Base-by-base conservation (phyloP, 2,329 filamentous ascomycete genomes). In the Penicillium oxalicum region DNA sequence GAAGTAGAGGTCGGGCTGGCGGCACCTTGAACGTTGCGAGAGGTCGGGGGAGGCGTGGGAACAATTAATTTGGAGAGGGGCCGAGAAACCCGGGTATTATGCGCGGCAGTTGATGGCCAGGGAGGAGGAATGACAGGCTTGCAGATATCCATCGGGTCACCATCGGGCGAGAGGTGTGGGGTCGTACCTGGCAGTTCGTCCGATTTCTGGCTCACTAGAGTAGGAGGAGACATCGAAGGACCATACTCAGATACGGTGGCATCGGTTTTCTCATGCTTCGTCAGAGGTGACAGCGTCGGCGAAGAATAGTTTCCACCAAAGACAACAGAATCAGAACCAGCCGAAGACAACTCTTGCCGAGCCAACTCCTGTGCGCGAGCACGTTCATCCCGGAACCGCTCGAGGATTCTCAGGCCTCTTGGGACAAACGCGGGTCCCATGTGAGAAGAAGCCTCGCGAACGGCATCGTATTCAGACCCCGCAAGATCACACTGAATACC, bases 101-200 rank as follows among this genome's bases (percentile, higher is more conserved):
- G 66, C 35, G 68, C 66, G 48, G 63, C 61, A 47, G 66, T 69
- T 27, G 70, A 68, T 39, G 70, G 64, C 61, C 65, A 68, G 1
- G 67, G 66, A 34, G 64, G 59, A 32, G 61, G 51, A 7, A 60
- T 48, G 12, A 55, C 45, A 4, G 60, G 58, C 43, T 59, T 62
- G 27, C 47, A 46, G 11, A 47, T 27, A 25, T 58, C 56, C 28
- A 44, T 12, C 2, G 29, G 32, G 4, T 40, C 11, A 11, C 36
- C 5, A 28, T 47, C 46, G 9, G 41, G 37, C n/a, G 45, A 42
- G 18, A 35, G 7, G 18, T 18, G 8, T n/a, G 5, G 32, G 0
- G 49, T n/a, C 2, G 36, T 61, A 52, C 77, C 74, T 51, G 70
- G 71, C 75, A 77, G 77, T 45, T 74, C 74, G 12, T 74, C 61